Conservation (phyloP, 345 rosid genomes). For the Eucalyptus marginata region DNA sequence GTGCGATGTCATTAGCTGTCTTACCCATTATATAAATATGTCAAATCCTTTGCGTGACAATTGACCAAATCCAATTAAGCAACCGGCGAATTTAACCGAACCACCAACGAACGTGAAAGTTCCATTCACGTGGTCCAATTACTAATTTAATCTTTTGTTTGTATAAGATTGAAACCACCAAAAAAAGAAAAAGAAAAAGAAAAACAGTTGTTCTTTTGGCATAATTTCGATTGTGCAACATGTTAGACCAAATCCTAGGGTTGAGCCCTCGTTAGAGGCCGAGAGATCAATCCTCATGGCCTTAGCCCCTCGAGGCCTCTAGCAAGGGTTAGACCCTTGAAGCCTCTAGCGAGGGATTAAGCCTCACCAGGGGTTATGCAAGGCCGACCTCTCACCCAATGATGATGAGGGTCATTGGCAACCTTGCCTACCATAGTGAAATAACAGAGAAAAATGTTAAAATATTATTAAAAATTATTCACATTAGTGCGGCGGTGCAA, state of each 20-base stretch:
- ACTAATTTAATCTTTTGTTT: not conserved
- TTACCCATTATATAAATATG: not conserved
- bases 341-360: not conserved
- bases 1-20: not conserved
- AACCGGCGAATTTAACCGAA: not conserved
- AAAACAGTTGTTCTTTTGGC: not conserved
- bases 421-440: rapidly evolving
- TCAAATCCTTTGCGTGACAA: not conserved
- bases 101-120: not conserved
- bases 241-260: not conserved
- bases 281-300: not conserved
- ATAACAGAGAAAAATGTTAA: too few relatives aligned
- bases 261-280: not conserved
- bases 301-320: not conserved
- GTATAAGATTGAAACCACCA: not conserved
- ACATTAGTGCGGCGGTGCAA: not conserved
- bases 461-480: too few relatives aligned
- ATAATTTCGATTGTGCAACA: not conserved
- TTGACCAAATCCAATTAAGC: not conserved
- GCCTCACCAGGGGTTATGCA: not conserved
- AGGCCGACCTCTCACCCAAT: too few relatives aligned
- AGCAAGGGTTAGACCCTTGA: not conserved
- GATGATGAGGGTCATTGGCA: not conserved
- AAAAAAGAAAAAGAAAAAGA: too few relatives aligned
- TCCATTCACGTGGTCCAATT: not conserved